A percentile compares a stretch with the other conserved stretches of the same genome.
These are phyloP conservation scores for Lepidium sativum DNA, from an alignment of 345 rosid genomes.

Conservation along the genomic window DNA sequence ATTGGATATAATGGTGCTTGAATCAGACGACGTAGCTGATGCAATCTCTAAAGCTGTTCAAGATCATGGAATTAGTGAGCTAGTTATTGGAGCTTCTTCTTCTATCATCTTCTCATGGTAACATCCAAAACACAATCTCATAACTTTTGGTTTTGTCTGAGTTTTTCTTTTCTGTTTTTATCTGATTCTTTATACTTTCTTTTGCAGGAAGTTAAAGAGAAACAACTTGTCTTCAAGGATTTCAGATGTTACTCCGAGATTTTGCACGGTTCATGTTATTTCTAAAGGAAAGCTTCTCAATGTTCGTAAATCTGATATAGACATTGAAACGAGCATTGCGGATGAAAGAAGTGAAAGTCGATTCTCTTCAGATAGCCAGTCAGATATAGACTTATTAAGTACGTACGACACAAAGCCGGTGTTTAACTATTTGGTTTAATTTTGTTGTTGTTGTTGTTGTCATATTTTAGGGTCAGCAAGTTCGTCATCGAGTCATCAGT, in stretches of 20 bases:
- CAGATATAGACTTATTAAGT: conserved; percentile 31
- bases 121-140: conserved; percentile 1
- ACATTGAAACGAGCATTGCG: conserved; percentile 39
- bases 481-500: conserved; percentile 32
- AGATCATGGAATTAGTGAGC: conserved; percentile 45
- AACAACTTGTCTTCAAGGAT: conserved; percentile 52
- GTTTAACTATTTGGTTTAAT: neutral
- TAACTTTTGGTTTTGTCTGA: neutral
- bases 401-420: neutral
- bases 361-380: conserved; percentile 28
- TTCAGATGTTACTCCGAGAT: conserved; percentile 45
- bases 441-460: neutral
- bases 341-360: conserved; percentile 45
- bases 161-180: neutral
- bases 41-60: conserved; percentile 67
- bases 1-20: conserved; percentile 47
- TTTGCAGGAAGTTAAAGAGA: conserved; percentile 30
- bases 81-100: conserved; percentile 80
- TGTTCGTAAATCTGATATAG: conserved; percentile 59
- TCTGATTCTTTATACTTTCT: neutral
- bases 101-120: conserved; percentile 60
- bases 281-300: conserved; percentile 66
- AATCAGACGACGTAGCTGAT: conserved; percentile 62
- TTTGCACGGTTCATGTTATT: conserved; percentile 62
- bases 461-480: conserved; percentile 25